phyloP scores from a whole-genome alignment of 495 filamentous ascomycete genomes.

The Terfezia claveryi region DNA sequence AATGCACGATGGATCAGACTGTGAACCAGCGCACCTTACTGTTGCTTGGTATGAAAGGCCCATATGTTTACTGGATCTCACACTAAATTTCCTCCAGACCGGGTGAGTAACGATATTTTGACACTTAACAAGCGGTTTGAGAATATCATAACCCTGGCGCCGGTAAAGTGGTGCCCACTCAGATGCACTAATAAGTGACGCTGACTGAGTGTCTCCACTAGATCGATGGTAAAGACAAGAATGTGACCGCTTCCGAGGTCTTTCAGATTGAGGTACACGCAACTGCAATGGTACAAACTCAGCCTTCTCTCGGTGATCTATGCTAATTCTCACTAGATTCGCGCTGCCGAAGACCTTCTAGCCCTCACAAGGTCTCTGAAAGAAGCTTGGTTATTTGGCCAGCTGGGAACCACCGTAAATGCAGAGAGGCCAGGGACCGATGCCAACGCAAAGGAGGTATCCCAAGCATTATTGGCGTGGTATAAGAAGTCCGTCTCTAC shows the following conservation, averaged over 20 bases:
- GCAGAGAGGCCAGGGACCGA: conserved; percentile 25
- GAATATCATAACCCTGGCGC: conserved; percentile 35
- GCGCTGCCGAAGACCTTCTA: conserved; percentile 43
- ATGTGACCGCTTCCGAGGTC: conserved; percentile 32
- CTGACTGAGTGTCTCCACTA: conserved; percentile 8
- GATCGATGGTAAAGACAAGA: conserved; percentile 23
- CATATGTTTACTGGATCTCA: background rate
- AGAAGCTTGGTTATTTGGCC: conserved; percentile 54
- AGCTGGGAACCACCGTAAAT: conserved; percentile 38
- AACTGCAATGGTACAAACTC: conserved; percentile 30
- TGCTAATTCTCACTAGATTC: conserved; percentile 25
- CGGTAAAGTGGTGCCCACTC: conserved; percentile 21
- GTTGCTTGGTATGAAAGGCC: too few species aligned
- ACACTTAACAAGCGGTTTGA: conserved; percentile 39
- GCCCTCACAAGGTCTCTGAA: conserved; percentile 41
- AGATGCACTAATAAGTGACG: background rate
- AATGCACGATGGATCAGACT: too few species aligned
- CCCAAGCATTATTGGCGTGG: conserved; percentile 18
- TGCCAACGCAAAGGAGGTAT: conserved; percentile 32
- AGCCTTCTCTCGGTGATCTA: background rate
- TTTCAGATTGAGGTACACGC: conserved; percentile 44
- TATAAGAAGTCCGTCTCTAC: background rate
- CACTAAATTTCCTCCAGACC: conserved; percentile 22
- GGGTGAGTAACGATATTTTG: conserved; percentile 31
- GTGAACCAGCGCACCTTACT: too few species aligned